phyloP scores from a whole-genome alignment of 345 rosid species.

The Kandelia obovata region DNA sequence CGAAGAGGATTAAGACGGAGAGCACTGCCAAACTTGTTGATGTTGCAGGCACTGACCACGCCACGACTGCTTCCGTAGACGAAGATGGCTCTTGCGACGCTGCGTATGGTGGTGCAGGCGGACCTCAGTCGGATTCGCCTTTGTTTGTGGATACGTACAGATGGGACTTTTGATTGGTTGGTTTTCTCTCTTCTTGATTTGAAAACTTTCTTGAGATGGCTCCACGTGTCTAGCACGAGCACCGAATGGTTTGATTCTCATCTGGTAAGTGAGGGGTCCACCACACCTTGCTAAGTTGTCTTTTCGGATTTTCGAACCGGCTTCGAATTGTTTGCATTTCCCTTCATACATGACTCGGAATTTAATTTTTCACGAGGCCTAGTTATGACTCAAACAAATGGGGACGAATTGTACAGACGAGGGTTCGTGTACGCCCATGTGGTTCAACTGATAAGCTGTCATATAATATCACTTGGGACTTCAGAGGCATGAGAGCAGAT shows the following conservation, averaged over 20 bases:
- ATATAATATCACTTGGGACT: too few species aligned
- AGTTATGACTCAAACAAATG: too few species aligned
- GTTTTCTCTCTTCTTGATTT: not conserved
- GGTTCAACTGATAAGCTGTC: too few species aligned
- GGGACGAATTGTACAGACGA: too few species aligned
- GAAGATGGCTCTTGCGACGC: not conserved
- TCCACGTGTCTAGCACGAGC: not conserved
- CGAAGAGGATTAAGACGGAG: not conserved
- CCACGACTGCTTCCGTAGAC: not conserved
- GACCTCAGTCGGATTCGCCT: not conserved
- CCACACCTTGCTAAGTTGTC: too few species aligned
- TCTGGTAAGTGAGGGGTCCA: not conserved
- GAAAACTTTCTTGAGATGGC: not conserved
- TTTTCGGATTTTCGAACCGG: too few species aligned
- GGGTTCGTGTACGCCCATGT: too few species aligned
- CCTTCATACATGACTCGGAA: too few species aligned
- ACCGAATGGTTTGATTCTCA: not conserved
- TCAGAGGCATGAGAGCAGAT: too few species aligned
- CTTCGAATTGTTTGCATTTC: too few species aligned
- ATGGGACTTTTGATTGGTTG: conserved; percentile 2
- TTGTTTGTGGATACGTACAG: conserved; percentile 14
- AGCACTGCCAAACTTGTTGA: not conserved
- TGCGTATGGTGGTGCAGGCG: not conserved
- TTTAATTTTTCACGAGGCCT: too few species aligned
- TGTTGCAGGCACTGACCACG: too few species aligned